These are phyloP conservation scores for Quercus tomentella DNA, from an alignment of 331 rosid genomes.

Conservation along the genomic window DNA sequence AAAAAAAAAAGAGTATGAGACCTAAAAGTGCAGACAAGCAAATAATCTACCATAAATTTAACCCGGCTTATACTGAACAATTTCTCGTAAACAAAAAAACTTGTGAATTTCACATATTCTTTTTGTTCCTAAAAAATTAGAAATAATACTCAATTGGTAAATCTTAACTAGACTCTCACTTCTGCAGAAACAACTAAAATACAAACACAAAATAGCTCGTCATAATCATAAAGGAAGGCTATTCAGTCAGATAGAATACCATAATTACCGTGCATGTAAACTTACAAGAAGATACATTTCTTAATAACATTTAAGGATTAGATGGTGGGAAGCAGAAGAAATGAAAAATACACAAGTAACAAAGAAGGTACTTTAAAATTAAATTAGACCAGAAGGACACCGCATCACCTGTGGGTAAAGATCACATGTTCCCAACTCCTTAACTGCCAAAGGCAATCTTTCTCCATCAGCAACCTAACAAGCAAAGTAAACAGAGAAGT, in stretches of 20 bases:
- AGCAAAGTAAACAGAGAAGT: conserved; percentile 17
- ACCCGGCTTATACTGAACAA: background rate
- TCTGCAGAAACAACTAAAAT: background rate
- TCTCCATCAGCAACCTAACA: conserved; percentile 93
- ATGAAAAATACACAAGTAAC: background rate
- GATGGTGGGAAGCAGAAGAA: conserved; percentile 3
- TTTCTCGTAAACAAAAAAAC: background rate
- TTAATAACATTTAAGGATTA: background rate
- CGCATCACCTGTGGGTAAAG: conserved; percentile 91
- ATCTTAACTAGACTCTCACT: background rate
- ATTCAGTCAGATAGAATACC: background rate
- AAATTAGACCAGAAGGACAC: conserved; percentile 14
- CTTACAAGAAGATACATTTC: conserved; percentile 14
- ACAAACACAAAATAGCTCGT: background rate
- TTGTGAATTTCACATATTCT: background rate
- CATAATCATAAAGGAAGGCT: background rate
- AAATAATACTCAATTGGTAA: background rate
- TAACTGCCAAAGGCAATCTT: conserved; percentile 89
- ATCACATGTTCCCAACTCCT: conserved; percentile 98
- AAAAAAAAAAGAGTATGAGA: background rate
- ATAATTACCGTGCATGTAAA: background rate
- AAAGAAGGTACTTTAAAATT: background rate
- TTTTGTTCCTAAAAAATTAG: background rate
- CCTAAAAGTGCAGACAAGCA: no score
- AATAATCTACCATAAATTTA: background rate